A percentile compares a stretch with the other conserved stretches of the same genome.
Conservation (phyloP, 1,139 yeast species). For the Meyerozyma elateridarum region DNA sequence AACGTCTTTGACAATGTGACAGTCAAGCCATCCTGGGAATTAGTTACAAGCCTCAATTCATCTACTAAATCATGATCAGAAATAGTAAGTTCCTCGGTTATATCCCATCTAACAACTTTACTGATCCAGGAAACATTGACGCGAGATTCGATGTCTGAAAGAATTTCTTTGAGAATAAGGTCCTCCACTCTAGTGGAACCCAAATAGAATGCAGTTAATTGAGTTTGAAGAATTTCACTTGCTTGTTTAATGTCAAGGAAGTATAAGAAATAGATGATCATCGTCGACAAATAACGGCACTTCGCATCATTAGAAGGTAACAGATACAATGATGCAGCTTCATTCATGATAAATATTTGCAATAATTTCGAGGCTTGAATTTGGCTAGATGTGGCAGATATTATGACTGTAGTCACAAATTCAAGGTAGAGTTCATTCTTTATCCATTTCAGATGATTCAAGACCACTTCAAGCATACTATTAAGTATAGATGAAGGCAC, state of each 20-base stretch:
- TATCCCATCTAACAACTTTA: constrained; percentile 62
- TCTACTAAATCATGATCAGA: constrained; percentile 42
- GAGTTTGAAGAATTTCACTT: constrained; percentile 40
- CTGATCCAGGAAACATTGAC: constrained; percentile 54
- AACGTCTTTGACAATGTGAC: constrained; percentile 52
- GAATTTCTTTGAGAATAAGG: constrained; percentile 49
- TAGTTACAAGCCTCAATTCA: constrained; percentile 40
- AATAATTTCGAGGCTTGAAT: constrained; percentile 51
- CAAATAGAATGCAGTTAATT: constrained; percentile 46
- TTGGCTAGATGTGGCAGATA: constrained; percentile 29
- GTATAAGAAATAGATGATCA: constrained; percentile 43
- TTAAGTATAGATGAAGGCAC: constrained; percentile 50
- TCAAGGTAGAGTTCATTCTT: constrained; percentile 30
- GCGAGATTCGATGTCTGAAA: constrained; percentile 53
- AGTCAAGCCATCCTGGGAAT: constrained; percentile 44
- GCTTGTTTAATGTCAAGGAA: constrained; percentile 47
- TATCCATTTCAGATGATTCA: constrained; percentile 47
- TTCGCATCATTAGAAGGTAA: constrained; percentile 20
- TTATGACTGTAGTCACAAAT: constrained; percentile 35
- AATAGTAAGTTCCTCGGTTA: constrained; percentile 37
- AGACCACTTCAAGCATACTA: constrained; percentile 64
- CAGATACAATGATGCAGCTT: constrained; percentile 23
- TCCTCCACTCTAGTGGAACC: constrained; percentile 67
- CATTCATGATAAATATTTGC: constrained; percentile 62
- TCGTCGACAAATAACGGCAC: constrained; percentile 37